phyloP scores from a whole-genome alignment of 805 yeast species.

The Schizosaccharomyces lindneri region DNA sequence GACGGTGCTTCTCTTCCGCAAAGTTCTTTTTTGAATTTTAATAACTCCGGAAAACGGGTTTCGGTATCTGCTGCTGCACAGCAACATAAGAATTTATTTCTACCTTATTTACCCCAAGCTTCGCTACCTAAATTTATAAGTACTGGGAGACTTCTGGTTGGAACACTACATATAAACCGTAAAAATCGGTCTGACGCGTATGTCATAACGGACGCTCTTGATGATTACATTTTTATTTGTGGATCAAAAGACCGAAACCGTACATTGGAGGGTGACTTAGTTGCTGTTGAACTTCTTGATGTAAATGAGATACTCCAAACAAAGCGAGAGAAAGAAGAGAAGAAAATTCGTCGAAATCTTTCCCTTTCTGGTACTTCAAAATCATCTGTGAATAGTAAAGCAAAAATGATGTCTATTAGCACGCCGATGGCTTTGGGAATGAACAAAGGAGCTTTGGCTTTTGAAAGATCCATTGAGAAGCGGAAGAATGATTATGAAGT shows the following conservation, averaged over 20 bases:
- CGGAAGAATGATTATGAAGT: conserved; percentile 96
- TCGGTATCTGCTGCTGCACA: background rate
- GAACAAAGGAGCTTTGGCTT: conserved; percentile 67
- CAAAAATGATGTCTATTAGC: background rate
- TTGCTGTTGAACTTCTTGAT: conserved; percentile 77
- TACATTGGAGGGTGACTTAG: conserved; percentile 88
- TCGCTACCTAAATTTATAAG: conserved; percentile 68
- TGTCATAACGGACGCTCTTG: conserved; percentile 85
- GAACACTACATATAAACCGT: conserved; percentile 78
- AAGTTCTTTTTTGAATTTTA: background rate
- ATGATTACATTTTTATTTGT: conserved; percentile 90
- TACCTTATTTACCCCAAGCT: conserved; percentile 87
- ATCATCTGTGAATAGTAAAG: background rate
- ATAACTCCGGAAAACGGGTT: background rate
- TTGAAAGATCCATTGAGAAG: conserved; percentile 84
- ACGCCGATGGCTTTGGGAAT: conserved; percentile 3
- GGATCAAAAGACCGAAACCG: conserved; percentile 96
- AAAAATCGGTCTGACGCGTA: conserved; percentile 94
- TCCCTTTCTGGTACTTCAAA: background rate
- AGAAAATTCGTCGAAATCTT: conserved; percentile 55
- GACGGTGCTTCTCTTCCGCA: background rate
- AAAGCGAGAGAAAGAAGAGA: conserved; percentile 89
- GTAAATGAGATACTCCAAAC: conserved; percentile 97
- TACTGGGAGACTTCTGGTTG: conserved; percentile 81
- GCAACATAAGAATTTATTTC: conserved; percentile 42